Evolutionary conservation across 768 basidiomycete species (phyloP), one percentile per base, ranked within the genome.

Genomic region (Tricholoma furcatifolium): DNA sequence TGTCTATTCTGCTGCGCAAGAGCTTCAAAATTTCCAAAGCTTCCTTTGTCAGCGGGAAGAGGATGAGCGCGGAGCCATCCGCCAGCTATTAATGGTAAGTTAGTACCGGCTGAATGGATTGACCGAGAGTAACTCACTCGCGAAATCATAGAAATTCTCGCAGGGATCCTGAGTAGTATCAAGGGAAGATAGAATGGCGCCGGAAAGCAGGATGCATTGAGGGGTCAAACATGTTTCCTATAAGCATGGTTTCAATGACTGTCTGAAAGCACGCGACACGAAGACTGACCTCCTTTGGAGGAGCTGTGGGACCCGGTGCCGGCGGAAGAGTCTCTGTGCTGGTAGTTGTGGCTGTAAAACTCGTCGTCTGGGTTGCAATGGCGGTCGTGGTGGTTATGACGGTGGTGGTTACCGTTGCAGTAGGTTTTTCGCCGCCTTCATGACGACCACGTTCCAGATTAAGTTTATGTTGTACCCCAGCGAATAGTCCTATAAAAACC

Each of bases 401-500:
- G 27, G 78, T 80, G 46, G 67, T 66, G 43, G 78, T 74, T 9
- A 72, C 60, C 6, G 76, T 73, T 18, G 71, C 62, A 5, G 66
- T 56, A 57, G 66, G 51, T 34, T 56, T 45, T 31, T 55, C 64
- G 21, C 68, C 61, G 52, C 65, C 70, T 24, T 69, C 74, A 11
- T 76, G 69, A 41, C 73, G 74, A 17, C 65, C 67, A 14, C 59
- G 63, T 50, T 75, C 74, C n/a, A 76, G 62, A 55, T 81, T 81
- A 47, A 93, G 77, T 55, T 83, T 85, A 63, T 90, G 87, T 65
- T 92, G 84, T 1, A 87, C 86, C 9, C 97, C 97, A 30, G 93
- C 88, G 67, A 94, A 98, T 4, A 99, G 75, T 9, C 96, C 96
- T 55, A 95, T 86, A 69, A 96, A 95, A n/a, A 91, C 78, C 80